Evolutionary conservation across 495 filamentous ascomycete genomes (phyloP), one percentile per base, ranked within the genome.

Genomic region (Neurospora discreta): DNA sequence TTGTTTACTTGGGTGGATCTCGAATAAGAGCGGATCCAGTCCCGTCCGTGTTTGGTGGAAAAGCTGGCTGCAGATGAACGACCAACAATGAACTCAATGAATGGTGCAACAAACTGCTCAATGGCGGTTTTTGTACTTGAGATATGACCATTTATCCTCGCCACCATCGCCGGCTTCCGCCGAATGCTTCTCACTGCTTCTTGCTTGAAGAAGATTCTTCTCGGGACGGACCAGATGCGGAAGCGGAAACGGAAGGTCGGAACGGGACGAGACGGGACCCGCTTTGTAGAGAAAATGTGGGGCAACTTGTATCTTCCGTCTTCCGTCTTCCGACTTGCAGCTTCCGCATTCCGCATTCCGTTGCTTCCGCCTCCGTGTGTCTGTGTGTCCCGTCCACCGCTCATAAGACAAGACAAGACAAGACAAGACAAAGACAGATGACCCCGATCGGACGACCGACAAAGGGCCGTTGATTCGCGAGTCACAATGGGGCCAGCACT

Each of bases 291-390:
- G n/a, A n/a, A 23, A 15, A 20, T 23, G 13, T 30, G 11, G 52
- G 52, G 13, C 7, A 36, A n/a, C n/a, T 18, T 30, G 3, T 33
- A 65, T 30, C 23, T 72, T 68, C 69, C 39, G 20, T 58, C 40
- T 72, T 75, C 74, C 76, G 76, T 39, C 38, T 38, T 38, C 3
- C 38, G 38, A 41, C 39, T 73, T 76, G 74, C 74, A 74, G 39
- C 15, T 65, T 74, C 75, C 74, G 76, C 68, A 70, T 72, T 76
- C 76, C 74, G 73, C 43, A 16, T 70, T 72, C 71, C 69, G 67
- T 20, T 20, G 9, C n/a, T 52, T 23, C 44, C 20, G n/a, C 3
- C 9, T 20, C 38, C 40, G 40, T 15, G 40, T 13, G 15, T 41
- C 44, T 10, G 44, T 13, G 13, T 18, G 20, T 33, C 15, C 15